These are phyloP conservation scores for Fusarium concolor DNA, from an alignment of 2,329 filamentous ascomycete species.

Conservation along the genomic window DNA sequence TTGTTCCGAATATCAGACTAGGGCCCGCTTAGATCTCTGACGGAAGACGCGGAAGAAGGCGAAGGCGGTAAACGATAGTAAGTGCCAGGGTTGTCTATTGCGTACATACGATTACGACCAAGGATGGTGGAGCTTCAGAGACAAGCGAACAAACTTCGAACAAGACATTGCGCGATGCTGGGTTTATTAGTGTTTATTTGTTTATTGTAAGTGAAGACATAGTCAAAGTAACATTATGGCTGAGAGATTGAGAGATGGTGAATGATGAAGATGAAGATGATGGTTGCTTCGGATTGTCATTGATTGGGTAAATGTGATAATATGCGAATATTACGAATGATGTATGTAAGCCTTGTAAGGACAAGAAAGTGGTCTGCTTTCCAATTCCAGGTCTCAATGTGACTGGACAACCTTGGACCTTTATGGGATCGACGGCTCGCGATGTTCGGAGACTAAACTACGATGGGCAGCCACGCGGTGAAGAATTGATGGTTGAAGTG, in stretches of 20 bases:
- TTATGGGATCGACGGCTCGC: constrained; percentile 13
- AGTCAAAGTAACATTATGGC: background rate
- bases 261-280: background rate
- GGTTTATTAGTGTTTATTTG: background rate
- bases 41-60: constrained; percentile 33
- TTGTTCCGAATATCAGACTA: constrained; percentile 31
- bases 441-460: constrained; percentile 33
- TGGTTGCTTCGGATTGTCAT: background rate
- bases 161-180: constrained; percentile 13
- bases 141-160: background rate
- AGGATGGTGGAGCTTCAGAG: constrained; percentile 21
- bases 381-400: constrained; percentile 19
- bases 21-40: constrained; percentile 38
- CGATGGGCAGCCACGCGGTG: background rate
- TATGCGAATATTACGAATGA: background rate
- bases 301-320: background rate
- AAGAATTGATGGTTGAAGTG: background rate
- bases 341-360: no score
- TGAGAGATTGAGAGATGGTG: background rate
- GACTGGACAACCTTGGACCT: constrained; percentile 22
- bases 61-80: constrained; percentile 28
- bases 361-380: constrained; percentile 35
- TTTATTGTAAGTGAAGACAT: constrained; percentile 4
- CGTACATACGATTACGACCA: constrained; percentile 35
- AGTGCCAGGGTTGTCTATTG: constrained; percentile 14